phyloP scores from a whole-genome alignment of 2,329 filamentous ascomycete species.

The Colletotrichum endophyticum region DNA sequence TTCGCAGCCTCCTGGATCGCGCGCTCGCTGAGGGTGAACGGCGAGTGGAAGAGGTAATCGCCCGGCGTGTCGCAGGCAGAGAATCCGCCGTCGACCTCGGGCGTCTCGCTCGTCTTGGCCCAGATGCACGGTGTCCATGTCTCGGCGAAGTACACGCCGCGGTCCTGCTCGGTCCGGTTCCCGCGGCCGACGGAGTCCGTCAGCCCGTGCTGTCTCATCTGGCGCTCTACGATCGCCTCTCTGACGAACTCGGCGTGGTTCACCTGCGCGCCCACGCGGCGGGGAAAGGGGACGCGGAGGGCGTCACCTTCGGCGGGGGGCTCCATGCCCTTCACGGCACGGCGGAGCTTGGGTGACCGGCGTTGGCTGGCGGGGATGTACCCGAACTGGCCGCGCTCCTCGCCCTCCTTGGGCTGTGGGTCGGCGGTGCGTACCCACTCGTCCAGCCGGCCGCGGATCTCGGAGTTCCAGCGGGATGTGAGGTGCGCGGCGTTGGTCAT shows the following conservation, averaged over 20 bases:
- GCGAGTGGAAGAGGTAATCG: conserved; percentile 57
- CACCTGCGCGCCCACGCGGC: conserved; percentile 47
- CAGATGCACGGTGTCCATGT: conserved; percentile 48
- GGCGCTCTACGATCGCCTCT: conserved; percentile 51
- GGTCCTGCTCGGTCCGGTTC: conserved; percentile 27
- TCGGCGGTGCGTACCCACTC: conserved; percentile 46
- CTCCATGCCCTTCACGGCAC: neutral
- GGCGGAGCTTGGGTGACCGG: neutral
- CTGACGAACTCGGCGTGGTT: conserved; percentile 44
- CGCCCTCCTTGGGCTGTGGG: conserved; percentile 8
- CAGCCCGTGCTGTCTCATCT: conserved; percentile 47
- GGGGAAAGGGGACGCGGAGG: conserved; percentile 36
- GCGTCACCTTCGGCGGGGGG: conserved; percentile 19
- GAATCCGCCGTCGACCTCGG: neutral
- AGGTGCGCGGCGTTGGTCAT: conserved; percentile 59
- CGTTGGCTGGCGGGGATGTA: neutral
- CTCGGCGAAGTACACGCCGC: conserved; percentile 43
- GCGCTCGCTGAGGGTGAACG: conserved; percentile 48
- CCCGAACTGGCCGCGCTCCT: neutral
- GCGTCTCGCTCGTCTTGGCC: conserved; percentile 18
- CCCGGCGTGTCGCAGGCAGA: conserved; percentile 45
- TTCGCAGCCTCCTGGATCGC: conserved; percentile 24
- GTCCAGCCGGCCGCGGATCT: conserved; percentile 42
- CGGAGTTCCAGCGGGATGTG: conserved; percentile 54
- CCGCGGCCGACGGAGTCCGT: conserved; percentile 50